phyloP scores from a whole-genome alignment of 148 eudicot species.

The Fagopyrum esculentum region DNA sequence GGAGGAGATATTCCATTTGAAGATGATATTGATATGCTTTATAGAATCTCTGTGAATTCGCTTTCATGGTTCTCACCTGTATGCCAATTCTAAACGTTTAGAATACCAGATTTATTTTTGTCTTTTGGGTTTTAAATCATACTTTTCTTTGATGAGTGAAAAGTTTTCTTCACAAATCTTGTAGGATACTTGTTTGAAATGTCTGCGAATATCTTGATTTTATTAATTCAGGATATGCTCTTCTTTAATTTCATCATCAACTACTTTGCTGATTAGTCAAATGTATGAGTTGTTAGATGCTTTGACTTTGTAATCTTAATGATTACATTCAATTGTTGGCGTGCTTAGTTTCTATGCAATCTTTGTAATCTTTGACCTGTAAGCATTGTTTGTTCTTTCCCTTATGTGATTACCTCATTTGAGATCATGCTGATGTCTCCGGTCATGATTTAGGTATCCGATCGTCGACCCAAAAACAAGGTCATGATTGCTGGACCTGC shows the following conservation, averaged over 20 bases:
- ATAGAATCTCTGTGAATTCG: not conserved
- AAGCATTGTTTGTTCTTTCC: not conserved
- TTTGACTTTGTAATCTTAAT: slow-evolving; percentile 3
- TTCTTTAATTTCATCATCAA: not conserved
- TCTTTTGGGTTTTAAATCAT: not conserved
- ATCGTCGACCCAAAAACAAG: slow-evolving; percentile 12
- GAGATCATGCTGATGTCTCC: not conserved
- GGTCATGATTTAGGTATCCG: slow-evolving; percentile 13
- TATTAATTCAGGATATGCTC: slow-evolving; percentile 6
- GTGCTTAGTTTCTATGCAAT: not conserved
- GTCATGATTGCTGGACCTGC: slow-evolving; percentile 15
- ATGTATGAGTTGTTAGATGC: not conserved
- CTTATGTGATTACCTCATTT: not conserved
- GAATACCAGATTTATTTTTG: not conserved
- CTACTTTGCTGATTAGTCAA: slow-evolving; percentile 4
- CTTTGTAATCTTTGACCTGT: too few species aligned
- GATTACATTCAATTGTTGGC: slow-evolving; percentile 1
- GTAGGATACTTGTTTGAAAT: not conserved
- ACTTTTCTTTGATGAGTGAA: not conserved
- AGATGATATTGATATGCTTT: slow-evolving; percentile 11
- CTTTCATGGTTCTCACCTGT: not conserved
- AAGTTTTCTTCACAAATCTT: not conserved
- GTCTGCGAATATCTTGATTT: not conserved
- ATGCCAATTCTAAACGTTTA: not conserved
- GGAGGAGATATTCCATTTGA: slow-evolving; percentile 5